Conservation (phyloP, 345 rosid genomes). For the Zanthoxylum bungeanum region DNA sequence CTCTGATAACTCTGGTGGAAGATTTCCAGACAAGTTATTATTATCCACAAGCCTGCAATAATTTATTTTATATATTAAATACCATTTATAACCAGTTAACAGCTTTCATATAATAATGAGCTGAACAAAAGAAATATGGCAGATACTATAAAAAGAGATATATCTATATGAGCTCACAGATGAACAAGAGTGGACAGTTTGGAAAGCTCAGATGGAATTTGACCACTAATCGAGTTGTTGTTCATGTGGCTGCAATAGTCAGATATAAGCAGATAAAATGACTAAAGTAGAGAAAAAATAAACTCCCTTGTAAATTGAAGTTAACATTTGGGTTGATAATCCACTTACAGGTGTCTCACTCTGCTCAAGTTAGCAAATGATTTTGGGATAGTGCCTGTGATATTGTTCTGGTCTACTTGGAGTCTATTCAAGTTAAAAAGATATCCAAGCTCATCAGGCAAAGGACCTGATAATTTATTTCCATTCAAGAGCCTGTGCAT, state of each 20-base stretch:
- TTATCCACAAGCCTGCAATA: constrained; percentile 71
- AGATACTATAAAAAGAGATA: background rate
- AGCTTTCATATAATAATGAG: constrained; percentile 11
- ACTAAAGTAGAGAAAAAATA: background rate
- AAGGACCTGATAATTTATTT: constrained; percentile 72
- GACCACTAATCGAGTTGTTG: constrained; percentile 77
- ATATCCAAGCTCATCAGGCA: constrained; percentile 77
- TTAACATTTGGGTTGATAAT: constrained; percentile 23
- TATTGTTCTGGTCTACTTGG: constrained; percentile 75
- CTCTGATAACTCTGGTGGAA: constrained; percentile 63
- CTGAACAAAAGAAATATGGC: background rate
- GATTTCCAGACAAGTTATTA: constrained; percentile 66
- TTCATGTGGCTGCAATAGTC: constrained; percentile 78
- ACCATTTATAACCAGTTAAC: constrained; percentile 2
- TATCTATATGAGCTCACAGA: constrained; percentile 52
- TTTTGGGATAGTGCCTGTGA: constrained; percentile 77
- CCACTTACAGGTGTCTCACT: constrained; percentile 72
- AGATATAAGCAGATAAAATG: constrained; percentile 14
- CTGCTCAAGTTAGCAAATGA: constrained; percentile 62
- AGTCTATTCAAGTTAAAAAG: constrained; percentile 57
- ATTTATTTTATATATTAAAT: constrained; percentile 11
- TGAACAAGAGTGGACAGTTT: constrained; percentile 59
- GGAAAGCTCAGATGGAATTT: constrained; percentile 69
- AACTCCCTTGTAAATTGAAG: constrained; percentile 4
- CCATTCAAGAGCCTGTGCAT: constrained; percentile 84